These are phyloP conservation scores for Fusarium hainanense DNA, from an alignment of 2,329 filamentous ascomycete genomes.

Conservation along the genomic window DNA sequence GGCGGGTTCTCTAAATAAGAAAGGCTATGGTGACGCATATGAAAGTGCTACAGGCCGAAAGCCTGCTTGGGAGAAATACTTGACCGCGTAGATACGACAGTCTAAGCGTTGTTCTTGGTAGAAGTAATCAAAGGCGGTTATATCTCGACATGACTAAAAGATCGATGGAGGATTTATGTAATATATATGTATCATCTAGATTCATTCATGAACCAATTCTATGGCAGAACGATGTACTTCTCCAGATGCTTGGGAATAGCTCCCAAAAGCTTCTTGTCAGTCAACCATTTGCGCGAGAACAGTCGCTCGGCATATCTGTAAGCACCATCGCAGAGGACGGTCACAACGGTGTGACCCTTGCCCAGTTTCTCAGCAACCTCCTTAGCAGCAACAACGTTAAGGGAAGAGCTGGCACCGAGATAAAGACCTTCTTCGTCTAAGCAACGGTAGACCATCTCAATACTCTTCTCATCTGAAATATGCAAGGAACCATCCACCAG, in stretches of 20 bases:
- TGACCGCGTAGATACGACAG: background rate
- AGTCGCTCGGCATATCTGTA: conserved; percentile 95
- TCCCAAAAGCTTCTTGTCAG: conserved; percentile 82
- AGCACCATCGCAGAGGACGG: conserved; percentile 94
- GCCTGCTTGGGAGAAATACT: conserved; percentile 44
- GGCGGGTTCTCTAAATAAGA: conserved; percentile 10
- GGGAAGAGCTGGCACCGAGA: conserved; percentile 88
- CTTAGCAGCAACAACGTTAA: conserved; percentile 96
- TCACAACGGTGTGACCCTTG: conserved; percentile 90
- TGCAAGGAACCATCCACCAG: conserved; percentile 85
- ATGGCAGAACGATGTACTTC: conserved; percentile 95
- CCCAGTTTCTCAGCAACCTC: conserved; percentile 93
- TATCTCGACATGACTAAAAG: background rate
- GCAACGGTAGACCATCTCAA: conserved; percentile 97
- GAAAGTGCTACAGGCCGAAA: conserved; percentile 45
- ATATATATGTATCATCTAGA: conserved; percentile 45
- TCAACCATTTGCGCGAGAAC: conserved; percentile 92
- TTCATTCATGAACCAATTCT: conserved; percentile 43
- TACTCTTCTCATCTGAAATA: conserved; percentile 92
- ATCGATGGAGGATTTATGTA: conserved; percentile 32
- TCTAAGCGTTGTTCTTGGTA: background rate
- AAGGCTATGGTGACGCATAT: conserved; percentile 43
- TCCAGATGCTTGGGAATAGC: conserved; percentile 86
- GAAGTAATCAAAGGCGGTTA: background rate
- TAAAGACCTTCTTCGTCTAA: conserved; percentile 97